Base-by-base conservation (phyloP, 148 eudicot species). In the Chenopodium berlandieri region DNA sequence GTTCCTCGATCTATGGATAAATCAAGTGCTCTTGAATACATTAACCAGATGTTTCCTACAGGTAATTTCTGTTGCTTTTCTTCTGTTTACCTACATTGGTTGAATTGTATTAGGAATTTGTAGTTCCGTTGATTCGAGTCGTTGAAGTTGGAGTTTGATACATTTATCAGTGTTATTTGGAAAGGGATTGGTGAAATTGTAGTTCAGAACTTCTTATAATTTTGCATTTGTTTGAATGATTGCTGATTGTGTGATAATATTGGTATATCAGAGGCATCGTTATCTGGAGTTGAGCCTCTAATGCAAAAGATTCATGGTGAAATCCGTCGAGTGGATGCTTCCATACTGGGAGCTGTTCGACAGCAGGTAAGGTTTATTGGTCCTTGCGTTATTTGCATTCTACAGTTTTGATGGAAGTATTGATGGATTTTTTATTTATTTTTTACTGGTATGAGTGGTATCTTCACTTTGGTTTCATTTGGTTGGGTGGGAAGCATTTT, bases 1-100 rank as follows among this genome's bases (percentile, higher is more conserved):
- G 76, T 83, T 48, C 79, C 84, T 63, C 80, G 83, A 80, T 78
- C 89, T 68, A 89, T 90, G 91, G 97, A 96, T 58, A 96, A 94
- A 82, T 92, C 94, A 23, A 91, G 91, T 87, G 91, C 98, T 73
- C 74, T 96, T 83, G 98, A 96, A 80, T 96, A 96, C 89, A 94
- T 95, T 83, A 95, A 95, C 75, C 96, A 93, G 89, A 95, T 93
- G 97, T 95, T 95, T 56, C 99, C 99, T 50, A 91, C 99, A 85
- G 98, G 98, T 92, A 23, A 22, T n/a, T 44, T 80, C 20, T 66
- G 30, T 77, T 66, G 27, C 47, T 74, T 16, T 71, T 19, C 62
- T n/a, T 54, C 34, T 6, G n/a, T n/a, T 25, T 46, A 47, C 37
- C 19, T 23, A 66, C 0, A 31, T 27, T 27, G 50, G 17, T 50